A percentile compares a stretch with the other conserved stretches of the same genome.
These are phyloP conservation scores for Ustilago nuda DNA, from an alignment of 1,284 basidiomycete species.

Conservation along the genomic window DNA sequence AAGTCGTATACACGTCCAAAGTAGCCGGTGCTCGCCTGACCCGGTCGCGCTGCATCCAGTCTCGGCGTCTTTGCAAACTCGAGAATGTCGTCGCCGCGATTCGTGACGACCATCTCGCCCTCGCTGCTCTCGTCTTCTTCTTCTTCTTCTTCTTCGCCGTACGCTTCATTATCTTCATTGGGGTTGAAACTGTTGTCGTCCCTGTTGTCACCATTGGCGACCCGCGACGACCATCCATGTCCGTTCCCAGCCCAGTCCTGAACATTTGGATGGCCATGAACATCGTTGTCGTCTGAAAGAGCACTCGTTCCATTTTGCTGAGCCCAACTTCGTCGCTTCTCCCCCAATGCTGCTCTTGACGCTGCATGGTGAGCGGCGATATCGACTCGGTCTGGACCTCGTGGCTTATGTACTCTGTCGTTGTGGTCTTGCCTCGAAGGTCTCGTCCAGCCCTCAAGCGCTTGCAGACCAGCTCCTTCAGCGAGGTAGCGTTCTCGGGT, in stretches of 20 bases:
- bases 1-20: slow-evolving; percentile 51
- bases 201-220: neutral
- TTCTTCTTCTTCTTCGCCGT: slow-evolving; percentile 30
- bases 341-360: slow-evolving; percentile 33
- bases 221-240: neutral
- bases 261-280: neutral
- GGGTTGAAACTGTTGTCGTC: neutral
- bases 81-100: slow-evolving; percentile 62
- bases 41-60: slow-evolving; percentile 37
- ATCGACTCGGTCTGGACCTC: slow-evolving; percentile 34
- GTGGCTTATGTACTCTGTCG: neutral
- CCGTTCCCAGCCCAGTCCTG: neutral
- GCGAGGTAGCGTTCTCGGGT: slow-evolving; percentile 59
- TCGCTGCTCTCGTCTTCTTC: slow-evolving; percentile 53
- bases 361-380: slow-evolving; percentile 45
- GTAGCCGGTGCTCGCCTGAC: slow-evolving; percentile 42
- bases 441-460: slow-evolving; percentile 46
- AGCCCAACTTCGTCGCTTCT: slow-evolving; percentile 15
- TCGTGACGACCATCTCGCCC: slow-evolving; percentile 64
- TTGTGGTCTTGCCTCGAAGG: slow-evolving; percentile 1
- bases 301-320: neutral
- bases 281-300: neutral
- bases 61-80: slow-evolving; percentile 63
- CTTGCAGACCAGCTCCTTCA: slow-evolving; percentile 61
- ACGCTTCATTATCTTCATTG: slow-evolving; percentile 13